Base-by-base conservation (phyloP, 345 rosid species). In the Camelina laxa region DNA sequence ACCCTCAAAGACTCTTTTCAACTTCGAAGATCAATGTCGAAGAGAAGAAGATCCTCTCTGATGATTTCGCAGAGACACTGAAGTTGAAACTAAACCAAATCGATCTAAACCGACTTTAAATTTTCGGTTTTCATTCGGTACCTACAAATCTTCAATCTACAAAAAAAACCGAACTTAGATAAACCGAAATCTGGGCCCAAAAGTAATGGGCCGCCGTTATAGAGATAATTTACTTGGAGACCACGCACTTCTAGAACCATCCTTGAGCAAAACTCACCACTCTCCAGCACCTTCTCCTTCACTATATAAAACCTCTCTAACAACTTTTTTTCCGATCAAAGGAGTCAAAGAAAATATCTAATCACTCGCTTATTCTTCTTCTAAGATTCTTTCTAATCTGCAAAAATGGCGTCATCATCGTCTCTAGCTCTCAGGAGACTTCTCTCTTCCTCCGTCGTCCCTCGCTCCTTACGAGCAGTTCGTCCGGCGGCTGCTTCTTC, bases 351-450 rank as follows among this genome's bases (percentile, higher is more conserved):
- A 31, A 33, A 33, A 19, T 12, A 61, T 60, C 19, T 14, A 15
- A 27, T n/a, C 69, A 13, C 17, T 47, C 1, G 1, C 44, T 12
- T 6, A 12, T 10, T 63, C 33, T 11, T 17, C 9, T 11, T 6
- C 36, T 27, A 27, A 69, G 53, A 45, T 31, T 57, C 57, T n/a
- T 59, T 21, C 27, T 48, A 4, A 4, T 20, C 20, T 10, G 0
- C 2, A 30, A 50, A 38, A 67, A 84, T 84, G 87, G 85, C 85
- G 7, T 81, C 81, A 4, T 50, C 53, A 4, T 51, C 53, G 0
- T 80, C 78, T 27, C 54, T 81, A 2, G 78, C 80, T 69, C 69
- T 84, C 59, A 80, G 60, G 58, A 82, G 70, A 33, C 78, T 86
- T 6, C 51, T 73, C 20, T 77, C 84, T 5, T 75, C 81, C 0